These are phyloP conservation scores for Achaetomiella virescens DNA, from an alignment of 495 filamentous ascomycete species.

Conservation along the genomic window DNA sequence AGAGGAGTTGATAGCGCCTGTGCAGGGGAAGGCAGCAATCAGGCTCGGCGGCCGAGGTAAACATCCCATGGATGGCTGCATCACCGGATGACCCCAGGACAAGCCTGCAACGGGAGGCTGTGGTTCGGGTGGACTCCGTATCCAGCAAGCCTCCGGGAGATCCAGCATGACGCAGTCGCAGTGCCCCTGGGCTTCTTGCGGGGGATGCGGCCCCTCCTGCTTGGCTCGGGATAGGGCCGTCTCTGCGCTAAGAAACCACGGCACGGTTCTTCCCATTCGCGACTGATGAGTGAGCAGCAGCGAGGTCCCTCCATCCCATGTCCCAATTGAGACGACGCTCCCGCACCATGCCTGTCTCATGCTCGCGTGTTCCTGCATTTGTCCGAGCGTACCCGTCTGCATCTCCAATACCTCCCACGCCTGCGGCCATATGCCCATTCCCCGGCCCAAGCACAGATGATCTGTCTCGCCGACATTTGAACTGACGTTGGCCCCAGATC, in stretches of 20 bases:
- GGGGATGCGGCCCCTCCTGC: not conserved
- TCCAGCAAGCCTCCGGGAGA: not conserved
- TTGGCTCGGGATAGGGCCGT: no score
- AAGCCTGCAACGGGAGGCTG: not conserved
- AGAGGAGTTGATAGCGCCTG: not conserved
- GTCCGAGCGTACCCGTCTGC: no score
- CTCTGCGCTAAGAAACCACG: no score
- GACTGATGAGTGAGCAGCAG: no score
- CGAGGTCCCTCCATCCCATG: no score
- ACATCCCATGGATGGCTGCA: not conserved
- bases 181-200: not conserved
- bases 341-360: no score
- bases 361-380: no score
- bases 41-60: conserved; percentile 15
- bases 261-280: no score
- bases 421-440: not conserved
- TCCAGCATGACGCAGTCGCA: conserved; percentile 3
- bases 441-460: not conserved
- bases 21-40: not conserved
- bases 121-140: not conserved
- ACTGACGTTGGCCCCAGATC: not conserved
- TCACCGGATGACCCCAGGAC: not conserved
- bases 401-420: no score
- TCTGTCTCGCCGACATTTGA: no score
- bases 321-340: no score